phyloP scores from a whole-genome alignment of 2,329 filamentous ascomycete species.

The Penicillium sp. region DNA sequence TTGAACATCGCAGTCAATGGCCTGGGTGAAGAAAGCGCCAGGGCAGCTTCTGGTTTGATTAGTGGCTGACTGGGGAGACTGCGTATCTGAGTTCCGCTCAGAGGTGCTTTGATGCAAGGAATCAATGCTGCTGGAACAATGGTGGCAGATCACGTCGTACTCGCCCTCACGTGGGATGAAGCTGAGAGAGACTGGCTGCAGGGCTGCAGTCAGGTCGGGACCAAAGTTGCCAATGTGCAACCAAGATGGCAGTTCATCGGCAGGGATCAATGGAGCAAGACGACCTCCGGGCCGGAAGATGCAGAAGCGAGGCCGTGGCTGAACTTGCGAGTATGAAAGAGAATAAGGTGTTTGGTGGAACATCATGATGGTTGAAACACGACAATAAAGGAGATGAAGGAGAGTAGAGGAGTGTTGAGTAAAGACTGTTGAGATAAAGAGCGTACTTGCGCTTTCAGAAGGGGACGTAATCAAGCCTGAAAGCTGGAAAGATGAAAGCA shows the following conservation, averaged over 20 bases:
- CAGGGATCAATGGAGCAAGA: slow-evolving; percentile 48
- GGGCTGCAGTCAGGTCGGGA: slow-evolving; percentile 29
- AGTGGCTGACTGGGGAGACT: slow-evolving; percentile 2
- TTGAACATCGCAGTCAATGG: not conserved
- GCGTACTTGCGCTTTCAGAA: slow-evolving; percentile 7
- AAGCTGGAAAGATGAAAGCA: slow-evolving; percentile 17
- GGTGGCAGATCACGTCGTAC: slow-evolving; percentile 43
- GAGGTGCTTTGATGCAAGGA: slow-evolving; percentile 35
- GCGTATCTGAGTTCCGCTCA: slow-evolving; percentile 24
- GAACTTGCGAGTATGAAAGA: slow-evolving; percentile 5
- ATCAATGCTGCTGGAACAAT: slow-evolving; percentile 36
- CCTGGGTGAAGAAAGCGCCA: slow-evolving; percentile 3
- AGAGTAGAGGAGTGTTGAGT: slow-evolving; percentile 10
- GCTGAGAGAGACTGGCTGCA: slow-evolving; percentile 33
- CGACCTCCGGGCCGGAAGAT: slow-evolving; percentile 45
- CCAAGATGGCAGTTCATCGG: slow-evolving; percentile 52
- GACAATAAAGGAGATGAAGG: not conserved
- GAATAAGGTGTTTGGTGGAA: slow-evolving; percentile 11
- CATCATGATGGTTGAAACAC: slow-evolving; percentile 20
- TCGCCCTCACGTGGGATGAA: slow-evolving; percentile 39
- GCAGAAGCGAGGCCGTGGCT: slow-evolving; percentile 42
- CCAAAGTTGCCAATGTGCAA: slow-evolving; percentile 38
- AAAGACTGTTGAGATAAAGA: slow-evolving; percentile 13
- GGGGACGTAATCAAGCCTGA: not conserved
- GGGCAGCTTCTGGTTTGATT: slow-evolving; percentile 16